A percentile compares a stretch with the other conserved stretches of the same genome.
These are phyloP conservation scores for Phanerochaete carnosa DNA, from an alignment of 768 basidiomycete species.

Conservation along the genomic window DNA sequence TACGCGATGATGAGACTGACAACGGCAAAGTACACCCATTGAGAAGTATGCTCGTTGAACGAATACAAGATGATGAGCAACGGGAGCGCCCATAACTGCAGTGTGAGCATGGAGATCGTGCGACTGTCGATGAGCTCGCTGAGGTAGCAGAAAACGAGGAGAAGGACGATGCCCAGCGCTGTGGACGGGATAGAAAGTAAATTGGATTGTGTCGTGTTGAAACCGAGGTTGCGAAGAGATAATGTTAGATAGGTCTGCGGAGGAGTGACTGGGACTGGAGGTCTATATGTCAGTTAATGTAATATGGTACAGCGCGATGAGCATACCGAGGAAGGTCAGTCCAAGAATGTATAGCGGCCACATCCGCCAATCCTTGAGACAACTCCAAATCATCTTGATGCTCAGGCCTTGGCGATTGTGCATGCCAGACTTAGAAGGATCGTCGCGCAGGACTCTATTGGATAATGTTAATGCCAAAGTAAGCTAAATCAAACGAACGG, in stretches of 20 bases:
- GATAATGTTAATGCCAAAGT: conserved; percentile 21
- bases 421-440: conserved; percentile 66
- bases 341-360: conserved; percentile 67
- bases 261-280: conserved; percentile 51
- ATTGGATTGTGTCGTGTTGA: conserved; percentile 60
- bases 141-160: conserved; percentile 43
- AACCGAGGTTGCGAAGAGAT: conserved; percentile 58
- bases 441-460: conserved; percentile 52
- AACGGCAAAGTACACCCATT: conserved; percentile 55
- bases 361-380: conserved; percentile 57
- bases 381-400: conserved; percentile 43
- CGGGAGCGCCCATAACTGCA: conserved; percentile 62
- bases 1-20: conserved; percentile 54
- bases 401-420: conserved; percentile 70
- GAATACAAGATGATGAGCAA: conserved; percentile 56
- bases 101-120: conserved; percentile 44
- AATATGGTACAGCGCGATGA: not conserved
- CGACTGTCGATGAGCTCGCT: conserved; percentile 52
- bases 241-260: conserved; percentile 65
- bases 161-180: conserved; percentile 38
- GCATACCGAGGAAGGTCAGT: conserved; percentile 48
- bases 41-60: conserved; percentile 44
- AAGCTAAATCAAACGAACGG: not conserved
- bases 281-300: not conserved
- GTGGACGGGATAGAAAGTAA: conserved; percentile 60